phyloP scores from a whole-genome alignment of 371 early-diverging fungal genomes.

The Capniomyces stellatus region DNA sequence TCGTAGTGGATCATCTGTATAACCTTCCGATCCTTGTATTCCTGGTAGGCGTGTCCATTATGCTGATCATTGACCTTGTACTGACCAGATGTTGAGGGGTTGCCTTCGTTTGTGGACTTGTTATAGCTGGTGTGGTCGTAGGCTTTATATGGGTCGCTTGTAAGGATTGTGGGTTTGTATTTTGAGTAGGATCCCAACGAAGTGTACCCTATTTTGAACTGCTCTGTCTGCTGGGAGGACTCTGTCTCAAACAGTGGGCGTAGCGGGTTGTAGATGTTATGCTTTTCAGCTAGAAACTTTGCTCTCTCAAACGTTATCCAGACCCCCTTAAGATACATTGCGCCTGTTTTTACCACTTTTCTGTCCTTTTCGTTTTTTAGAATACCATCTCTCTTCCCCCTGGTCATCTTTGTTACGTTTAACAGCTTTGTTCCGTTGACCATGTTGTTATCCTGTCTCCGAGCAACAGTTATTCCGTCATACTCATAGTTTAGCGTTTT shows the following conservation, averaged over 20 bases:
- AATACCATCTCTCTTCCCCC: constrained; percentile 73
- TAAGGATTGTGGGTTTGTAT: too few relatives aligned
- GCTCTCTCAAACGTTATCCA: constrained; percentile 67
- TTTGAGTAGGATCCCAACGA: too few relatives aligned
- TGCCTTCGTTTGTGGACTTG: too few relatives aligned
- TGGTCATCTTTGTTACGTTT: constrained; percentile 73
- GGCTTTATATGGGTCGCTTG: too few relatives aligned
- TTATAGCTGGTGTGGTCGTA: too few relatives aligned
- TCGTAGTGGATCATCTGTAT: too few relatives aligned
- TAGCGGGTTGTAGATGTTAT: constrained; percentile 42
- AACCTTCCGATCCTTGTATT: too few relatives aligned
- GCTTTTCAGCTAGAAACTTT: constrained; percentile 40
- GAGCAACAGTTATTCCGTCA: background rate
- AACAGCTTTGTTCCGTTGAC: constrained; percentile 71
- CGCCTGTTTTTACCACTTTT: constrained; percentile 68
- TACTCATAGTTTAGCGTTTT: constrained; percentile 4
- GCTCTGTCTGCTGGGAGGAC: constrained; percentile 19
- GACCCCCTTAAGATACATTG: constrained; percentile 77
- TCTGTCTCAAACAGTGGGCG: constrained; percentile 60
- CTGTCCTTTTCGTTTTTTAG: constrained; percentile 72
- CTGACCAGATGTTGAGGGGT: too few relatives aligned
- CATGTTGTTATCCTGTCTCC: constrained; percentile 47
- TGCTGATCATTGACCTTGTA: too few relatives aligned
- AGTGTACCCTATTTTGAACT: too few relatives aligned
- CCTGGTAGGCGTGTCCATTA: too few relatives aligned